Evolutionary conservation across 2,329 filamentous ascomycete species (phyloP).

Genomic region (Trichoderma simmonsii): DNA sequence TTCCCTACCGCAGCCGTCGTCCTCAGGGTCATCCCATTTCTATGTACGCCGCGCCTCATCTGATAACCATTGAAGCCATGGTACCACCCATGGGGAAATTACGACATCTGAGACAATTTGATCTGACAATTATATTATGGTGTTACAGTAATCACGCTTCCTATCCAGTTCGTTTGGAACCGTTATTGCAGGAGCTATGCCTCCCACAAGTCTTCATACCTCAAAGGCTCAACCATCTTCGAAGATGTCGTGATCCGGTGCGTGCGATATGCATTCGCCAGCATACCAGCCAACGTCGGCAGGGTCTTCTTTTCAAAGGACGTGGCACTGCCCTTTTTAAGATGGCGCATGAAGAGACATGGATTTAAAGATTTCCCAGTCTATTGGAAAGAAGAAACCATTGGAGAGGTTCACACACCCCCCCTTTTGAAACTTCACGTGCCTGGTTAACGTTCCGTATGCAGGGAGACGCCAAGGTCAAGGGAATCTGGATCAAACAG

Average conservation of each 20-base stretch:
- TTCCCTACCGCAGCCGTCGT: conserved; percentile 56
- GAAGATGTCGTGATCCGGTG: conserved; percentile 75
- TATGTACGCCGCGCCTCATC: conserved; percentile 47
- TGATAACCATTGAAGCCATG: no score
- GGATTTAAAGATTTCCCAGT: conserved; percentile 62
- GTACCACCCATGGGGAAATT: neutral
- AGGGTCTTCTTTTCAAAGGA: conserved; percentile 74
- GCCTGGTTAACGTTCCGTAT: conserved; percentile 12
- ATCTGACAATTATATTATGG: neutral
- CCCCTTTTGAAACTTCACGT: neutral
- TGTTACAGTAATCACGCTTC: conserved; percentile 28
- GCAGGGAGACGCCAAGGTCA: conserved; percentile 41
- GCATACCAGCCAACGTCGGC: conserved; percentile 65
- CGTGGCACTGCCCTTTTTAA: conserved; percentile 70
- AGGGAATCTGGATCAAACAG: conserved; percentile 67
- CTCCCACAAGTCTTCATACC: conserved; percentile 51
- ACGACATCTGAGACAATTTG: neutral
- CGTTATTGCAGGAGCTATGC: conserved; percentile 30
- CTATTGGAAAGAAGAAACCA: conserved; percentile 54
- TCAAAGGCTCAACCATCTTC: conserved; percentile 67
- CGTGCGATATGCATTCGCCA: conserved; percentile 73
- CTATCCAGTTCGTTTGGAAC: conserved; percentile 31
- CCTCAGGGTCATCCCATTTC: conserved; percentile 64
- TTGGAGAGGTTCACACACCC: conserved; percentile 29
- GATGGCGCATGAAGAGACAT: conserved; percentile 72